These are phyloP conservation scores for Rhizopus stolonifer DNA, from an alignment of 371 early-diverging fungal genomes.

Conservation along the genomic window DNA sequence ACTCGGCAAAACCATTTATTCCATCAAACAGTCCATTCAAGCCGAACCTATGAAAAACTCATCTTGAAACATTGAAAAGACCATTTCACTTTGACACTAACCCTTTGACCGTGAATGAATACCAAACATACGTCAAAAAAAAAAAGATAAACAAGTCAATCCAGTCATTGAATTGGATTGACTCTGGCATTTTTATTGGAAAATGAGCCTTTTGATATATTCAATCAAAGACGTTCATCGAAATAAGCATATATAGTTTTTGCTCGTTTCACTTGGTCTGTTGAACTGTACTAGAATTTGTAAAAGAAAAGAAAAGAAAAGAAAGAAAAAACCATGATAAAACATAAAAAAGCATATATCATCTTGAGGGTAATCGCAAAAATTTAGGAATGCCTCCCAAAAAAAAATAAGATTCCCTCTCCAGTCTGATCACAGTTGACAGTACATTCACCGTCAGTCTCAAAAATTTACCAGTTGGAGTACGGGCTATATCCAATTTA, in stretches of 20 bases:
- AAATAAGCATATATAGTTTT: slow-evolving; percentile 11
- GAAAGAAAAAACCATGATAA: no score
- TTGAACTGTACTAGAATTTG: slow-evolving; percentile 10
- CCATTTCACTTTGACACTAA: slow-evolving; percentile 19
- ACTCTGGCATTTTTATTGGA: slow-evolving; percentile 6
- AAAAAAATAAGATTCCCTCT: no score
- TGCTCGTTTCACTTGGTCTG: slow-evolving; percentile 14
- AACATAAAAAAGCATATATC: no score
- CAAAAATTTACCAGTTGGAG: no score
- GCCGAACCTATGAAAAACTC: slow-evolving; percentile 16
- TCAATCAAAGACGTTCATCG: slow-evolving; percentile 14
- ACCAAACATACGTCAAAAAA: slow-evolving; percentile 14
- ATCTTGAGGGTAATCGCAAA: no score
- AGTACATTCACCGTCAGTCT: no score
- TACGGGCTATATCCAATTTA: no score
- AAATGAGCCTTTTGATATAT: slow-evolving; percentile 13
- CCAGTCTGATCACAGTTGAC: no score
- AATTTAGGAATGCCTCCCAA: no score
- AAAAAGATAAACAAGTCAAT: slow-evolving; percentile 12
- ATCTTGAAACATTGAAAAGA: slow-evolving; percentile 17
- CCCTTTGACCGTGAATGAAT: no score
- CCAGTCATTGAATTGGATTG: slow-evolving; percentile 10
- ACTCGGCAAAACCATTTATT: slow-evolving; percentile 3
- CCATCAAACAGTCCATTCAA: slow-evolving; percentile 7
- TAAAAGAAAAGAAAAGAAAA: slow-evolving; percentile 15